Conservation (phyloP, 192 early-diverging fungal species). For the Dissophora ornata region DNA sequence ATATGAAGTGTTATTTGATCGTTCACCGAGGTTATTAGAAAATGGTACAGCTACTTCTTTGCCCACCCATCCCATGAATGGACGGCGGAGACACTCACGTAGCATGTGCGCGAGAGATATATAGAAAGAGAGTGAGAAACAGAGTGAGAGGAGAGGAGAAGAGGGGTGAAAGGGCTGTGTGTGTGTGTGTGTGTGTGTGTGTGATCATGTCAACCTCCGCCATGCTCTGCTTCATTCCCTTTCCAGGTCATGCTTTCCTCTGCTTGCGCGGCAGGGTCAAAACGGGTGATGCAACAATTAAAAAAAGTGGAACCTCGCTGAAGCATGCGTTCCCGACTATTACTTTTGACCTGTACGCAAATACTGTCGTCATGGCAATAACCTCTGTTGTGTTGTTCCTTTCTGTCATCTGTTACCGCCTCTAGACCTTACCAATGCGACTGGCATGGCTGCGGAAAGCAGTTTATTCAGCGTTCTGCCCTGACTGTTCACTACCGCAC, state of each 20-base stretch:
- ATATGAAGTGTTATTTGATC: constrained; percentile 1
- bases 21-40: background rate
- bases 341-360: no score
- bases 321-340: no score
- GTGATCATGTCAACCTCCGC: background rate
- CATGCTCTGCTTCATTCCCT: background rate
- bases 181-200: constrained; percentile 1
- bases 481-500: constrained; percentile 81
- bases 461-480: constrained; percentile 83
- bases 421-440: constrained; percentile 69
- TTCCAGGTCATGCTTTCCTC: background rate
- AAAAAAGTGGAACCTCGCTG: no score
- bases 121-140: background rate
- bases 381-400: background rate
- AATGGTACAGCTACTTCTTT: no score
- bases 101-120: background rate
- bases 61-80: background rate
- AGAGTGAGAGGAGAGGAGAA: no score
- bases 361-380: constrained; percentile 14
- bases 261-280: no score
- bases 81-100: background rate
- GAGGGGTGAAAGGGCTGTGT: background rate
- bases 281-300: no score
- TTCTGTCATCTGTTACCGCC: background rate
- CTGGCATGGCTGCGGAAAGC: constrained; percentile 75